Conservation (phyloP, 2,329 filamentous ascomycete species). For the Aspergillus felis region DNA sequence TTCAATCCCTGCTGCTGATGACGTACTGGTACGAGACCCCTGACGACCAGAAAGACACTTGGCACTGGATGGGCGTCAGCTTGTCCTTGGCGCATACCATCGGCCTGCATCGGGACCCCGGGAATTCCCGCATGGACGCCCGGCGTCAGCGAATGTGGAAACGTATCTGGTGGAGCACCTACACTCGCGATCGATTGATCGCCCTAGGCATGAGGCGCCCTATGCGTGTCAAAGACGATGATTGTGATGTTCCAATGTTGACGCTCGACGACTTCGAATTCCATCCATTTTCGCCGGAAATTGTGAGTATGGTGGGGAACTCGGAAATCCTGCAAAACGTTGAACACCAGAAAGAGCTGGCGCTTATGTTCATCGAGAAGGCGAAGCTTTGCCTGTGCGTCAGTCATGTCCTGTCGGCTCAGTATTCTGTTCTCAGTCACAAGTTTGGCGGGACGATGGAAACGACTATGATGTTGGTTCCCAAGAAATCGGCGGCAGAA, state of each 20-base stretch:
- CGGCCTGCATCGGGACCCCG: slow-evolving; percentile 82
- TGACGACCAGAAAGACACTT: slow-evolving; percentile 95
- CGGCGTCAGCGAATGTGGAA: slow-evolving; percentile 83
- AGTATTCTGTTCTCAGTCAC: slow-evolving; percentile 87
- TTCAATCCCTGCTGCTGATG: slow-evolving; percentile 85
- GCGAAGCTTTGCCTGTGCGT: slow-evolving; percentile 86
- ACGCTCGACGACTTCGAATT: slow-evolving; percentile 81
- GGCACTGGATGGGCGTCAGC: slow-evolving; percentile 98
- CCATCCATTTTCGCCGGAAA: slow-evolving; percentile 61
- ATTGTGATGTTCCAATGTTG: slow-evolving; percentile 91
- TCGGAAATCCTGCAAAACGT: slow-evolving; percentile 69
- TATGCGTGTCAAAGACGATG: slow-evolving; percentile 86
- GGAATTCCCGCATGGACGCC: slow-evolving; percentile 68
- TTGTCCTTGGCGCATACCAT: slow-evolving; percentile 92
- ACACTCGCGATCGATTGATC: slow-evolving; percentile 89
- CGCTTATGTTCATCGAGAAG: slow-evolving; percentile 86
- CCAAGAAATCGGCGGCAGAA: slow-evolving; percentile 82
- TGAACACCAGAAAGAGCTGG: slow-evolving; percentile 71
- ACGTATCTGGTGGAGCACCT: slow-evolving; percentile 96
- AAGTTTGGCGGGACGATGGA: slow-evolving; percentile 70
- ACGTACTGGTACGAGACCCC: slow-evolving; percentile 98
- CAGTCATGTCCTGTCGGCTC: slow-evolving; percentile 81
- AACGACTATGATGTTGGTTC: slow-evolving; percentile 82
- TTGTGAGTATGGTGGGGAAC: slow-evolving; percentile 64
- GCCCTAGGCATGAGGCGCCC: slow-evolving; percentile 91